These are phyloP conservation scores for Alopecurus myosuroides DNA, from an alignment of 176 grass and related monocot species.

Conservation along the genomic window DNA sequence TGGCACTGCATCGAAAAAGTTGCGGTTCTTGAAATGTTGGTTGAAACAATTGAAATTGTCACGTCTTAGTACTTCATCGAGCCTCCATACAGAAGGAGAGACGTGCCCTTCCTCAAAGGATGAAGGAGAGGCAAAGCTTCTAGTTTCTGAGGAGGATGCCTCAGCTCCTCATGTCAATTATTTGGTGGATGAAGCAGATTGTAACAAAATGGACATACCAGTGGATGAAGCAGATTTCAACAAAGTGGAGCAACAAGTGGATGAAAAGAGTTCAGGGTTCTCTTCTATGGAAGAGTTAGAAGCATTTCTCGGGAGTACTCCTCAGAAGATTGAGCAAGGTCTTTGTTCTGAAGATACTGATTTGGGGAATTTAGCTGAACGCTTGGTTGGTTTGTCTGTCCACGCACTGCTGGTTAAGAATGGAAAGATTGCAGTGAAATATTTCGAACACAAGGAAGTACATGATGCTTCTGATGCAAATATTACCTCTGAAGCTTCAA, in stretches of 20 bases:
- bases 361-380: conserved; percentile 70
- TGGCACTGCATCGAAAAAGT: conserved; percentile 53
- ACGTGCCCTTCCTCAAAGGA: conserved; percentile 32
- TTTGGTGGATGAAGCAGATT: conserved; percentile 26
- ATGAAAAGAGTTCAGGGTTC: conserved; percentile 31
- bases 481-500: conserved; percentile 44
- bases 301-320: conserved; percentile 56
- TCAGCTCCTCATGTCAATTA: conserved; percentile 13
- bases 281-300: conserved; percentile 60
- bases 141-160: conserved; percentile 34
- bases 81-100: conserved; percentile 23
- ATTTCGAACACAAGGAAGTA: conserved; percentile 25
- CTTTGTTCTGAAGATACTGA: conserved; percentile 64
- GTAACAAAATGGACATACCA: conserved; percentile 3
- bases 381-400: conserved; percentile 63
- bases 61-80: conserved; percentile 22
- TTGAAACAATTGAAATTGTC: conserved; percentile 61
- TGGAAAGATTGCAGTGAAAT: conserved; percentile 32
- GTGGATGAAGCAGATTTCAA: conserved; percentile 33
- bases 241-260: conserved; percentile 5
- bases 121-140: conserved; percentile 41
- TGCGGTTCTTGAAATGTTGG: conserved; percentile 96
- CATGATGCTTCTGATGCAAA: conserved; percentile 41
- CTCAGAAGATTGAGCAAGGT: conserved; percentile 84
- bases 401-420: conserved; percentile 50